Evolutionary conservation across 2,329 filamentous ascomycete genomes (phyloP), one percentile per base, ranked within the genome.

Genomic region (Aspergillus melleus): DNA sequence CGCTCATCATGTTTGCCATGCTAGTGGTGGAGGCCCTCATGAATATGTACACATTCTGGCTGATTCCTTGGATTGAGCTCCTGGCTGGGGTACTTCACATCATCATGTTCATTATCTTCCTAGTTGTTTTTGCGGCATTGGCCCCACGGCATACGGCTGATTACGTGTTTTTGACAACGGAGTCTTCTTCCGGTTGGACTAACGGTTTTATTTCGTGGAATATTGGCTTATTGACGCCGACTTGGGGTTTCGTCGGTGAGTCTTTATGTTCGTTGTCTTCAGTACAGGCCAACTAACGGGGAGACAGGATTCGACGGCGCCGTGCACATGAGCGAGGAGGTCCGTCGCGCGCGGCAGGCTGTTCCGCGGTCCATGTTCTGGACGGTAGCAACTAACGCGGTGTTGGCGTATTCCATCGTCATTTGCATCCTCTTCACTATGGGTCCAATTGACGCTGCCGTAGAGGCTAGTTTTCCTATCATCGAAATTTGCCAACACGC

Each of bases 261-360:
- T 49, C 51, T 20, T 12, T 4, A 8, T 12, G 39, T 16, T 2
- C 2, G 24, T 1, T 4, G 14, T 10, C 9, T 11, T 12, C 9
- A 5, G 4, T 16, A 19, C 42, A 11, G 5, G 22, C 20, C 24
- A 24, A 26, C 36, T 57, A 11, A 63, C 29, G 0, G 26, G 0
- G 26, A 1, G 1, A 52, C 60, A 77, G 80, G 80, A 11, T 80
- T 80, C 53, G 81, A 83, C 50, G 76, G 79, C 10, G 77, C 78
- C 12, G 72, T 83, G 0, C 81, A 83, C 58, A 80, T 82, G 76
- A 78, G 77, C 24, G 77, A 80, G 63, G 78, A 80, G 64, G 77
- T 78, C 6, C 71, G 74, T 5, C 72, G 80, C 55, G 76, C 81
- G 2, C 79, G 79, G 53, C 74, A 77, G 16, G 77, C 79, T 1